Percentiles rank a stretch among this genome's conserved stretches.
These are phyloP conservation scores for Lipomyces sp. DNA, from an alignment of 805 yeast genomes.

Conservation along the genomic window DNA sequence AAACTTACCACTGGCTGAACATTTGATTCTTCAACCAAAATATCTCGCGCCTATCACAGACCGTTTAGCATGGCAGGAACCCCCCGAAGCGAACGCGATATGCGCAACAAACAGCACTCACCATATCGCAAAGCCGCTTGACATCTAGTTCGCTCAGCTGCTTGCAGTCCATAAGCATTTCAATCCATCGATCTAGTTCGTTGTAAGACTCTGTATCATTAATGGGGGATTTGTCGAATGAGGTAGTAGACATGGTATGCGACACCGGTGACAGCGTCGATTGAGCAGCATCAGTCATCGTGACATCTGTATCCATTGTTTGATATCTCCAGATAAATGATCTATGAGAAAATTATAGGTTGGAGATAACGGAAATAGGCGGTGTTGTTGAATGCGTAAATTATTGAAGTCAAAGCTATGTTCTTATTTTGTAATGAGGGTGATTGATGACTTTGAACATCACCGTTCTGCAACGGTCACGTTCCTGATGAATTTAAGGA, in stretches of 20 bases:
- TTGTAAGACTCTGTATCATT: constrained; percentile 48
- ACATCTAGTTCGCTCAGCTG: constrained; percentile 82
- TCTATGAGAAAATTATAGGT: background rate
- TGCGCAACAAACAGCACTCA: constrained; percentile 8
- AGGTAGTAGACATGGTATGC: constrained; percentile 25
- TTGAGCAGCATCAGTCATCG: constrained; percentile 33
- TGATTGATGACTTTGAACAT: too few relatives aligned
- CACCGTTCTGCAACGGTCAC: too few relatives aligned
- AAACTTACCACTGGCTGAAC: constrained; percentile 78
- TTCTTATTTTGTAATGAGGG: too few relatives aligned
- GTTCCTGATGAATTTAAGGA: too few relatives aligned
- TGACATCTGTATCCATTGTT: constrained; percentile 32
- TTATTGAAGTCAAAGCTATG: too few relatives aligned
- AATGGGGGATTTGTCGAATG: constrained; percentile 26
- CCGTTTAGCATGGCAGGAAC: background rate
- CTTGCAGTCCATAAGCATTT: constrained; percentile 74
- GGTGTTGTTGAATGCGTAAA: background rate
- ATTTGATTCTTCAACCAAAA: constrained; percentile 80
- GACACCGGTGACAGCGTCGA: constrained; percentile 33
- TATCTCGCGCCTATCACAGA: constrained; percentile 59
- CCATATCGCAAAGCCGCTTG: constrained; percentile 81
- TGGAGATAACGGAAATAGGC: background rate
- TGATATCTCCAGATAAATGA: background rate
- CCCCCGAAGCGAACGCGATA: constrained; percentile 40
- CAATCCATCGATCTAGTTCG: constrained; percentile 88